Evolutionary conservation across 1,284 basidiomycete genomes (phyloP), one percentile per base, ranked within the genome.

Genomic region (Filobasidium uniguttulatum): DNA sequence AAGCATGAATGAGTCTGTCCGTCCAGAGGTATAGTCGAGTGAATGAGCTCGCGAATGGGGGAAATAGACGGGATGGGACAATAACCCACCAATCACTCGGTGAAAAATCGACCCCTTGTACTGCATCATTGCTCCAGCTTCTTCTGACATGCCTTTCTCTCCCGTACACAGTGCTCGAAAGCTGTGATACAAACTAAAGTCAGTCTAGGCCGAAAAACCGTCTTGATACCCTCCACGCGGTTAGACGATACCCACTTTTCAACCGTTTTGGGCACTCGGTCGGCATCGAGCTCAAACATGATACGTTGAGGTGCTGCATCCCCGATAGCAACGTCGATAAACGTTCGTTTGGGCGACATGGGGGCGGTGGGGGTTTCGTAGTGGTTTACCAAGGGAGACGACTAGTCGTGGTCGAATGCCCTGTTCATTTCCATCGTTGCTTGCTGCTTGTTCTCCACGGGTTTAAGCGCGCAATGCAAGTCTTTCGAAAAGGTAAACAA

Each of bases 91-190:
- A 54, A 91, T 89, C 26, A 82, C 80, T 23, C 86, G 76, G 61
- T 89, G 86, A 15, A 89, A 73, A 40, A 80, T 78, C 52, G 76
- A 78, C 60, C 79, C 79, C 67, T 85, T 86, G 77, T 89, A 94
- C 67, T 82, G 82, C 3, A 93, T 74, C 3, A 82, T 80, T 76
- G 69, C 40, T 81, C 77, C 0, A 80, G 76, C 28, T 74, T 63
- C 26, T 1, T 71, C 68, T 0, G 81, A 83, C 1, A 80, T 61
- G 14, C 87, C 86, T 61, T 80, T 82, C 64, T 90, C 84, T 12
- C 88, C 89, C 0, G 87, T 91, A 65, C 85, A 89, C 52, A 94
- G 72, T 9, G 81, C 81, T 41, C 87, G 80, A 64, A 94, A 94
- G 71, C 85, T 88, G 33, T 49, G 43, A 45, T 55, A 29, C 20